Evolutionary conservation across 306 rosid species (phyloP).

Genomic region (Casuarina glauca): DNA sequence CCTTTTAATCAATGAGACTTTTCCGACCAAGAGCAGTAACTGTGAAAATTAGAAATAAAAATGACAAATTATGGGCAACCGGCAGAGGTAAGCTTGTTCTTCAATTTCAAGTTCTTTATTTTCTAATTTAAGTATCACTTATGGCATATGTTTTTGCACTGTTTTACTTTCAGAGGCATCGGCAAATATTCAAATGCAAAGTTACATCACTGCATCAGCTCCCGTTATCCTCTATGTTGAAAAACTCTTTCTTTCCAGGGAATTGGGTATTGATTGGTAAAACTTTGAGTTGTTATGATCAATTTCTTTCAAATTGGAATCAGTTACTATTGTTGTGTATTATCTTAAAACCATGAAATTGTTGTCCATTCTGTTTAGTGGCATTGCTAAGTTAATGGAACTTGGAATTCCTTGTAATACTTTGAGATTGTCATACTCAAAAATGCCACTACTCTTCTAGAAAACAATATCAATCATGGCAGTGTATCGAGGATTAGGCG

Average conservation of each 20-base stretch:
- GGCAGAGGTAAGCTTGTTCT: not conserved
- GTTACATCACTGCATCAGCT: conserved; percentile 56
- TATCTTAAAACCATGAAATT: not conserved
- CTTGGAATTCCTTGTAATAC: not conserved
- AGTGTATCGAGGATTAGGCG: too few relatives aligned
- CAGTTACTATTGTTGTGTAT: not conserved
- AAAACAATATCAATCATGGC: too few relatives aligned
- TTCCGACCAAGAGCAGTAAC: not conserved
- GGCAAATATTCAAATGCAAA: conserved; percentile 74
- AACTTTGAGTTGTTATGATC: conserved; percentile 22
- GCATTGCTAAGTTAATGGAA: not conserved
- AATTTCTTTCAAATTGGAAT: not conserved
- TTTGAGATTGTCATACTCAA: too few relatives aligned
- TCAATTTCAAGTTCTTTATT: conserved; percentile 15
- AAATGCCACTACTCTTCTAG: too few relatives aligned
- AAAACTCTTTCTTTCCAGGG: conserved; percentile 69
- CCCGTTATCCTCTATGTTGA: conserved; percentile 69
- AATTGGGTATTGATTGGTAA: conserved; percentile 89
- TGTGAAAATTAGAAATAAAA: not conserved
- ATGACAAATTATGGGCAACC: not conserved
- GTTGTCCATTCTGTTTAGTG: not conserved
- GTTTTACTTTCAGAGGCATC: conserved; percentile 57
- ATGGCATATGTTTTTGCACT: not conserved
- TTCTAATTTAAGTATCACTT: not conserved
- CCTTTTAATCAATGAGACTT: not conserved